These are phyloP conservation scores for Globisporangium lucens DNA, from an alignment of 352 stramenopile species.

Conservation along the genomic window DNA sequence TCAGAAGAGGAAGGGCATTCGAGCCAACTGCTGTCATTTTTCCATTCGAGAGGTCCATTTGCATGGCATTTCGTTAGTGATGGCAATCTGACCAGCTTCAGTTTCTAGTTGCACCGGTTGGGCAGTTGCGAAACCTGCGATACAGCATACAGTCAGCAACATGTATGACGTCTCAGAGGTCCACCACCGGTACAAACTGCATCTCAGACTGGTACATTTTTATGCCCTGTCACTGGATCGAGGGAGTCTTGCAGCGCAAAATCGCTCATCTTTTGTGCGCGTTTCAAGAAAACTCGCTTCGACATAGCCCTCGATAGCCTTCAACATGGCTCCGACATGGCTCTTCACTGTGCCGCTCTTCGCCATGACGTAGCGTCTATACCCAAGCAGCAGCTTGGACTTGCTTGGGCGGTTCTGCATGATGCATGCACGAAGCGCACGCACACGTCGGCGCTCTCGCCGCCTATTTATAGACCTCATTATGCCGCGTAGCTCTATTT, in stretches of 20 bases:
- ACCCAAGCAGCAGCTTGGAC: no score
- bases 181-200: slow-evolving; percentile 2
- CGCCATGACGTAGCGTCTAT: no score
- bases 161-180: not conserved
- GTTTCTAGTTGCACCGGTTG: not conserved
- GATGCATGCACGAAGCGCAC: not conserved
- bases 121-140: not conserved
- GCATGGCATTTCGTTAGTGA: not conserved
- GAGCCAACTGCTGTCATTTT: slow-evolving; percentile 7
- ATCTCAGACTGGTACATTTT: not conserved
- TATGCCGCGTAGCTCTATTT: not conserved
- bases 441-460: not conserved
- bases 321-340: no score
- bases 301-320: no score
- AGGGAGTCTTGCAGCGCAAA: not conserved
- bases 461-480: not conserved
- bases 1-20: not conserved
- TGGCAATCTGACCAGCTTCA: slow-evolving; percentile 2
- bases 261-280: not conserved
- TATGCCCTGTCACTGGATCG: not conserved
- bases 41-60: not conserved
- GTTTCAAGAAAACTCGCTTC: no score
- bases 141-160: not conserved
- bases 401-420: not conserved
- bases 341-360: no score